Percentiles rank a stretch among this genome's conserved stretches.
Evolutionary conservation across 2,329 filamentous ascomycete species (phyloP).

Genomic region (Fusarium penzigii): DNA sequence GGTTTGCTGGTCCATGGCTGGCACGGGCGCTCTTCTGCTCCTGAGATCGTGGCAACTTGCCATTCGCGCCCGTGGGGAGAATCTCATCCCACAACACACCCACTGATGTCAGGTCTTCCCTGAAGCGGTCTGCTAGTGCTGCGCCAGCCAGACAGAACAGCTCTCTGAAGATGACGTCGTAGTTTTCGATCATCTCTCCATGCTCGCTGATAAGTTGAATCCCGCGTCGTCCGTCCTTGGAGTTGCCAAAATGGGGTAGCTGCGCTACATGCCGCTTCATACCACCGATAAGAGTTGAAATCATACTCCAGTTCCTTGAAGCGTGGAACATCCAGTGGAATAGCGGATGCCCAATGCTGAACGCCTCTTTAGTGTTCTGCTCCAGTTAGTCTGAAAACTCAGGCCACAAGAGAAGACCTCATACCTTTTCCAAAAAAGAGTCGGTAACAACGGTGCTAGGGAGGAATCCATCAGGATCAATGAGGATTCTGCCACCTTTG

Average conservation of each 20-base stretch:
- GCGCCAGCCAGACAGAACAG: slow-evolving; percentile 80
- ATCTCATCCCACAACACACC: slow-evolving; percentile 78
- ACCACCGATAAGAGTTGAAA: slow-evolving; percentile 66
- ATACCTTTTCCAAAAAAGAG: slow-evolving; percentile 67
- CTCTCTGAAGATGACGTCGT: slow-evolving; percentile 77
- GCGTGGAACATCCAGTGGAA: slow-evolving; percentile 89
- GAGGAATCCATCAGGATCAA: slow-evolving; percentile 68
- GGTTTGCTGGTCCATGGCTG: slow-evolving; percentile 12
- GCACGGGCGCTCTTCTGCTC: slow-evolving; percentile 17
- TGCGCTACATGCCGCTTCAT: slow-evolving; percentile 72
- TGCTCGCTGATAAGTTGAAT: slow-evolving; percentile 54
- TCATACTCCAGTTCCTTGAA: slow-evolving; percentile 72
- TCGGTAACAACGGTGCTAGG: slow-evolving; percentile 78
- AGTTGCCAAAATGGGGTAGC: slow-evolving; percentile 37
- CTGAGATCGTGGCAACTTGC: slow-evolving; percentile 19
- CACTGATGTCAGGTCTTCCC: slow-evolving; percentile 60
- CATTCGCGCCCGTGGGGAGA: slow-evolving; percentile 59
- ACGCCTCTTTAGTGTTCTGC: slow-evolving; percentile 64
- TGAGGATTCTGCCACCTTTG: slow-evolving; percentile 63
- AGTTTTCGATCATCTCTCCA: slow-evolving; percentile 63
- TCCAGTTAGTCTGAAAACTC: slow-evolving; percentile 13
- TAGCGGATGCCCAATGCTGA: slow-evolving; percentile 73
- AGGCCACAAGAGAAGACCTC: slow-evolving; percentile 3
- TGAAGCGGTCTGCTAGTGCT: slow-evolving; percentile 69
- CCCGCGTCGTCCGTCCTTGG: slow-evolving; percentile 22